Conservation (phyloP, 2,329 filamentous ascomycete species). For the Verticillium albo-atrum region DNA sequence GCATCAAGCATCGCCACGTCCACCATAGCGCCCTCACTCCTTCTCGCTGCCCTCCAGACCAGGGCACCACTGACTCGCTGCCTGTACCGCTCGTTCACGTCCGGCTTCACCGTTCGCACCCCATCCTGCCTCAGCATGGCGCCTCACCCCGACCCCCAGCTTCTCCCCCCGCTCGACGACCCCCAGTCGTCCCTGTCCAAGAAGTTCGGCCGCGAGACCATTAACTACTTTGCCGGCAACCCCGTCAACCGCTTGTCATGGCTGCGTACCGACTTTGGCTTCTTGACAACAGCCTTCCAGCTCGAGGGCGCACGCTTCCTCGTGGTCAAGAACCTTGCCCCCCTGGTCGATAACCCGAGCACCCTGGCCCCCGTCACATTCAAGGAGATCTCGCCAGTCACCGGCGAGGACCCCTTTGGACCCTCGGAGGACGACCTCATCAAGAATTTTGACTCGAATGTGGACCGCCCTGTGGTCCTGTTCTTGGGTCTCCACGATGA, state of each 20-base stretch:
- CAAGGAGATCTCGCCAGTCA: constrained; percentile 64
- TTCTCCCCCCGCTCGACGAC: constrained; percentile 35
- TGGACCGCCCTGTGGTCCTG: constrained; percentile 65
- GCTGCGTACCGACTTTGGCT: constrained; percentile 65
- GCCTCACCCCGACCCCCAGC: constrained; percentile 27
- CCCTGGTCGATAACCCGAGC: constrained; percentile 50
- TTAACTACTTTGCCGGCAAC: constrained; percentile 80
- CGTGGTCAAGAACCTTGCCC: constrained; percentile 72
- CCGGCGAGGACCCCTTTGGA: constrained; percentile 68
- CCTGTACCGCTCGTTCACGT: not conserved
- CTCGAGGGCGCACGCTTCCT: constrained; percentile 68
- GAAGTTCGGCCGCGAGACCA: constrained; percentile 74
- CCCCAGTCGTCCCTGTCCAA: constrained; percentile 65
- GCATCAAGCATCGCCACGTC: not conserved
- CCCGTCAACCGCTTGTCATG: constrained; percentile 78
- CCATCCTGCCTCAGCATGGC: constrained; percentile 20
- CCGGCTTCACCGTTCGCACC: not conserved
- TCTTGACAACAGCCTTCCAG: constrained; percentile 62
- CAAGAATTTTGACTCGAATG: constrained; percentile 67
- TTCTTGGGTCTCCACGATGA: constrained; percentile 81
- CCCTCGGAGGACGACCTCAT: constrained; percentile 69
- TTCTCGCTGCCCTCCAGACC: not conserved
- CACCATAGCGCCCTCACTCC: not conserved
- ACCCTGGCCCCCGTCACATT: constrained; percentile 41
- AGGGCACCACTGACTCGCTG: not conserved